Evolutionary conservation across 768 basidiomycete genomes (phyloP).

Genomic region (Pleurotus eryngii): DNA sequence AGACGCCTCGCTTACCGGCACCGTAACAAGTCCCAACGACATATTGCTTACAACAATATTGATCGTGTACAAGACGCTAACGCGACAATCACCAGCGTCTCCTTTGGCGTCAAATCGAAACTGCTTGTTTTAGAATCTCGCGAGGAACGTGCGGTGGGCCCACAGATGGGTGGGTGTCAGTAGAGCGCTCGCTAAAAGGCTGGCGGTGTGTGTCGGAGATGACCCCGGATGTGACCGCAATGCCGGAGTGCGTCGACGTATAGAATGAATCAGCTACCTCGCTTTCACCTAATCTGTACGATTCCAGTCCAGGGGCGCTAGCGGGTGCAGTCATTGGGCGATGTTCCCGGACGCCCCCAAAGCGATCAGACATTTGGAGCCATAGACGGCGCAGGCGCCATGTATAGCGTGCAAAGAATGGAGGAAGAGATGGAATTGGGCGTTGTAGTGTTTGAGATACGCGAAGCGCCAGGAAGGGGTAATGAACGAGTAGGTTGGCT

Average conservation of each 20-base stretch:
- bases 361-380: neutral
- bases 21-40: constrained; percentile 82
- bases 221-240: constrained; percentile 31
- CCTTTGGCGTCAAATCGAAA: constrained; percentile 34
- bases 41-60: constrained; percentile 96
- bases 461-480: constrained; percentile 9
- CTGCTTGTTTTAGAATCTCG: neutral
- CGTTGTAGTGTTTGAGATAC: constrained; percentile 11
- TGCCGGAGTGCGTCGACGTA: neutral
- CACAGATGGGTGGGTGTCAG: neutral
- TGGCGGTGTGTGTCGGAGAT: constrained; percentile 61
- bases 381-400: constrained; percentile 5
- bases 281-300: neutral
- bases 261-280: constrained; percentile 4
- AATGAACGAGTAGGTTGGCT: constrained; percentile 59
- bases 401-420: constrained; percentile 3
- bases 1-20: constrained; percentile 60
- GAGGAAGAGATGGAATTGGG: constrained; percentile 9
- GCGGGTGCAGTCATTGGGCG: neutral
- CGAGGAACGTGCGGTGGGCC: neutral
- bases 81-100: constrained; percentile 63
- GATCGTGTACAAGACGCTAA: constrained; percentile 88
- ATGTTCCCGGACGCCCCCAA: neutral
- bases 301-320: neutral
- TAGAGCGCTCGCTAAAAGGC: constrained; percentile 20